Evolutionary conservation across 2,329 filamentous ascomycete genomes (phyloP).

Genomic region (Venturia asperata): DNA sequence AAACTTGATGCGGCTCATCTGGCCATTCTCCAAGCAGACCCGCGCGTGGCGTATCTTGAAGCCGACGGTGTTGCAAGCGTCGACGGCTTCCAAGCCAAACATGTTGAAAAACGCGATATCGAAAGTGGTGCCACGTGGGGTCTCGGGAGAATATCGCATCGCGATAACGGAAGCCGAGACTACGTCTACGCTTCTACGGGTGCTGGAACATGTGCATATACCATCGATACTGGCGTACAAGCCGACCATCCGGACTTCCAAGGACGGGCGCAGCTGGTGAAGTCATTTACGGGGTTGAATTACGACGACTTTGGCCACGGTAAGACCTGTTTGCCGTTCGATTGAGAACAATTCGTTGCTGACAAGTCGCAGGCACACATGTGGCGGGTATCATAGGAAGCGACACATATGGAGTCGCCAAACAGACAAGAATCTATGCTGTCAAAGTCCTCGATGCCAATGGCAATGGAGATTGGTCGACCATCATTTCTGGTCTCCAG

Average conservation of each 20-base stretch:
- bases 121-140: slow-evolving; percentile 17
- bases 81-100: slow-evolving; percentile 14
- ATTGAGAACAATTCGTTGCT: neutral
- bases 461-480: slow-evolving; percentile 28
- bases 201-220: slow-evolving; percentile 30
- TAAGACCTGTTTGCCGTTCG: neutral
- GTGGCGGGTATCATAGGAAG: slow-evolving; percentile 58
- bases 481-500: slow-evolving; percentile 15
- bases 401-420: slow-evolving; percentile 55
- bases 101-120: neutral
- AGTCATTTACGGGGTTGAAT: slow-evolving; percentile 25
- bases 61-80: slow-evolving; percentile 13
- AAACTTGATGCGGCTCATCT: neutral
- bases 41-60: slow-evolving; percentile 15
- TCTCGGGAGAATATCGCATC: slow-evolving; percentile 21
- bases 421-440: slow-evolving; percentile 48
- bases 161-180: slow-evolving; percentile 24
- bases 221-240: slow-evolving; percentile 34
- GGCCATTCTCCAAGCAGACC: slow-evolving; percentile 16
- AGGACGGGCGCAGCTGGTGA: slow-evolving; percentile 25
- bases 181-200: slow-evolving; percentile 31
- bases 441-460: slow-evolving; percentile 40
- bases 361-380: slow-evolving; percentile 45
- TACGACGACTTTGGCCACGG: slow-evolving; percentile 52
- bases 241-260: slow-evolving; percentile 26